Evolutionary conservation across 495 filamentous ascomycete genomes (phyloP).

Genomic region (Xylaria bambusicola): DNA sequence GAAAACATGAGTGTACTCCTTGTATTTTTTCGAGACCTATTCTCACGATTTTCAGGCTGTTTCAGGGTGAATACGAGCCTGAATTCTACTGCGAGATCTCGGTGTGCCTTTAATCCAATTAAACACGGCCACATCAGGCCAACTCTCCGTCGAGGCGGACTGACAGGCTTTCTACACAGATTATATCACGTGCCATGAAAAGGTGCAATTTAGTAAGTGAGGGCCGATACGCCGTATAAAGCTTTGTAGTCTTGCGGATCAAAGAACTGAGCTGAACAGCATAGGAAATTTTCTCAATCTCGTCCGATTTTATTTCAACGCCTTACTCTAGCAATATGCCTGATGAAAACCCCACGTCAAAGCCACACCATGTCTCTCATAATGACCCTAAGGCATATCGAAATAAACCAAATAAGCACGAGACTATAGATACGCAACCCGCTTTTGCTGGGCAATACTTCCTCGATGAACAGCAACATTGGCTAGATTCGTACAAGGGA

Average conservation of each 20-base stretch:
- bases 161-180: neutral
- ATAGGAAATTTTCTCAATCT: neutral
- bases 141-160: neutral
- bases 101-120: neutral
- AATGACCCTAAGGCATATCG: neutral
- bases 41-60: neutral
- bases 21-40: neutral
- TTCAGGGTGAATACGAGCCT: neutral
- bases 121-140: neutral
- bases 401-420: neutral
- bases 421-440: neutral
- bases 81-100: neutral
- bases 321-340: neutral
- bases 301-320: neutral
- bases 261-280: neutral
- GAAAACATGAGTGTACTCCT: no score
- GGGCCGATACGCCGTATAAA: neutral
- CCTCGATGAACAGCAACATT: constrained; percentile 1
- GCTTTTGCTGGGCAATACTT: neutral
- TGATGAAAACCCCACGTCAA: neutral
- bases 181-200: neutral
- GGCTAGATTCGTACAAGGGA: neutral
- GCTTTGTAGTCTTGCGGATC: no score
- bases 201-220: neutral
- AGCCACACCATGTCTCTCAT: neutral